phyloP scores from a whole-genome alignment of 805 yeast species.

The Metschnikowia peoriensis region DNA sequence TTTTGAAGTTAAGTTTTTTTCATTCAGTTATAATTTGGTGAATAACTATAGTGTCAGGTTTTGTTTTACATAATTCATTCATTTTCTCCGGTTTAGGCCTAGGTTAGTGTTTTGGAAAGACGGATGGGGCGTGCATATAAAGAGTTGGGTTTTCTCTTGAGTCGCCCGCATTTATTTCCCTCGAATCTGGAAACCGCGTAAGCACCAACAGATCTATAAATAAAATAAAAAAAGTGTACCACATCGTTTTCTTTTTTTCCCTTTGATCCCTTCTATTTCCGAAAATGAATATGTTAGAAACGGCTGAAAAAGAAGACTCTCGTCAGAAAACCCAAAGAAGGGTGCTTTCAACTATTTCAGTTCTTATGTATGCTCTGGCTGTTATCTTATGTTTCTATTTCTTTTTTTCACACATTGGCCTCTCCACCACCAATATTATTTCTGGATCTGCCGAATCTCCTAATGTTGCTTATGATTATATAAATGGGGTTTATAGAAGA shows the following conservation, averaged over 20 bases:
- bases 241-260: background rate
- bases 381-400: background rate
- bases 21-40: too few relatives aligned
- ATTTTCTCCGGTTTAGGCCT: background rate
- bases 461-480: background rate
- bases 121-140: background rate
- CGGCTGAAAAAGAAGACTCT: background rate
- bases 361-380: background rate
- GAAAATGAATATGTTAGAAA: background rate
- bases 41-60: too few relatives aligned
- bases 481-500: background rate
- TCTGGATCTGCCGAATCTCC: too few relatives aligned
- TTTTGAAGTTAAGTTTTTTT: too few relatives aligned
- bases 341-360: background rate
- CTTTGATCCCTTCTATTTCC: background rate
- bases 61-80: too few relatives aligned
- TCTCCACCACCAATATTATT: background rate
- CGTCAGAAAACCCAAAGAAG: background rate
- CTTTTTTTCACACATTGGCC: background rate
- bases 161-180: background rate
- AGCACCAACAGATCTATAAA: slow-evolving; percentile 3
- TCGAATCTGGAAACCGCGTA: slow-evolving; percentile 6
- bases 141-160: background rate
- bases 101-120: background rate
- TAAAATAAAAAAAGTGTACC: background rate